phyloP scores from a whole-genome alignment of 75 land plant genomes.

The Ceratopteris richardii region DNA sequence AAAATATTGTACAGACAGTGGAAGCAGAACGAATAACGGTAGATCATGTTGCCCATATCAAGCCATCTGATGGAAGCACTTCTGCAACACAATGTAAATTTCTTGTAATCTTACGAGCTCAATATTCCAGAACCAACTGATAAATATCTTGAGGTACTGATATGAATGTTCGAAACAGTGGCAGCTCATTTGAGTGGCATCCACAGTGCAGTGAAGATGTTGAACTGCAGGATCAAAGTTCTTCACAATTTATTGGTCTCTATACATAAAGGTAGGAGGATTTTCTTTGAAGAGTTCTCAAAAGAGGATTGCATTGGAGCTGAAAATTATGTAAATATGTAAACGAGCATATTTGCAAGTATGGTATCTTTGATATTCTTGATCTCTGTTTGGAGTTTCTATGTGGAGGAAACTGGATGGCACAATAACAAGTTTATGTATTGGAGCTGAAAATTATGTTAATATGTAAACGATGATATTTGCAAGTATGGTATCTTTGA shows the following conservation, averaged over 20 bases:
- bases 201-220: slow-evolving; percentile 98
- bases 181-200: slow-evolving; percentile 98
- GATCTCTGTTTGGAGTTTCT: no score
- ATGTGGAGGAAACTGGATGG: no score
- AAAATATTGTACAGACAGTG: slow-evolving; percentile 51
- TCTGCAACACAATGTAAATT: slow-evolving; percentile 90
- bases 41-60: slow-evolving; percentile 97
- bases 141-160: neutral
- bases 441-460: no score
- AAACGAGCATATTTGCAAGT: no score
- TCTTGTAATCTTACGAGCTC: neutral
- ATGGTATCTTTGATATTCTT: no score
- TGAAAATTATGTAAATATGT: no score
- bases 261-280: slow-evolving; percentile 74
- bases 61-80: slow-evolving; percentile 95
- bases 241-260: slow-evolving; percentile 79
- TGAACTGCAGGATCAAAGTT: slow-evolving; percentile 81
- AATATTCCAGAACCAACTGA: no score
- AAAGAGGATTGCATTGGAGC: neutral
- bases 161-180: slow-evolving; percentile 37
- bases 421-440: no score
- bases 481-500: no score
- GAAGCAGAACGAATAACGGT: slow-evolving; percentile 95
- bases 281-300: neutral
- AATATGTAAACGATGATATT: no score